phyloP scores from a whole-genome alignment of 2,329 filamentous ascomycete species.

The Microcyclospora pomicola region DNA sequence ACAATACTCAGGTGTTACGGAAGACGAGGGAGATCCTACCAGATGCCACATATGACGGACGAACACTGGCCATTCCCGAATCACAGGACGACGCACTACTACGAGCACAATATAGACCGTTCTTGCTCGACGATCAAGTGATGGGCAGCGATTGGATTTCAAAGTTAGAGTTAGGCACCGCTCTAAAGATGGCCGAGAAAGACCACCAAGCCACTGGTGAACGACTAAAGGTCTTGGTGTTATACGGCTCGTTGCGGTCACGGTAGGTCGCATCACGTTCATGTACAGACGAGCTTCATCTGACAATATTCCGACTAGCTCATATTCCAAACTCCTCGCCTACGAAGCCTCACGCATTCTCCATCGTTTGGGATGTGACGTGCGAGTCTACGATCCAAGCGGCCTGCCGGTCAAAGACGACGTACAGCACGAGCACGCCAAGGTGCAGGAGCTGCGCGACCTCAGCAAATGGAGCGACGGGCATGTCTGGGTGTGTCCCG shows the following conservation, averaged over 20 bases:
- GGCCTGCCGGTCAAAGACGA: conserved; percentile 52
- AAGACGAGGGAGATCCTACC: conserved; percentile 1
- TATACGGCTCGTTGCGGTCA: conserved; percentile 46
- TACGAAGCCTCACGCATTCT: conserved; percentile 48
- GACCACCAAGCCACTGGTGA: conserved; percentile 28
- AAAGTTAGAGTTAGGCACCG: conserved; percentile 41
- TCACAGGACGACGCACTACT: conserved; percentile 34
- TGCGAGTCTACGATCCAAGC: conserved; percentile 46
- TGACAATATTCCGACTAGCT: conserved; percentile 24
- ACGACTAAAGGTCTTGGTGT: conserved; percentile 43
- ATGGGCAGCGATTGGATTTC: conserved; percentile 41
- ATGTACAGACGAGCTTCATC: no score
- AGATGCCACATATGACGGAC: conserved; percentile 1
- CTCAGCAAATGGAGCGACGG: conserved; percentile 52
- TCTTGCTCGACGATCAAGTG: conserved; percentile 32
- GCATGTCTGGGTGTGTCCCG: conserved; percentile 51
- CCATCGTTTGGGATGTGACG: conserved; percentile 51
- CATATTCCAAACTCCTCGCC: conserved; percentile 47
- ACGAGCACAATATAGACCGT: conserved; percentile 42
- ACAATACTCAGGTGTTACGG: conserved; percentile 5
- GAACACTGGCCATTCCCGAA: conserved; percentile 31
- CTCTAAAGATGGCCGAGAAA: conserved; percentile 36
- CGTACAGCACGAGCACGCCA: conserved; percentile 41
- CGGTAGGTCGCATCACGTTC: conserved; percentile 3
- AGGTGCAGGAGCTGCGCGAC: conserved; percentile 49